Conservation (phyloP, 768 basidiomycete genomes). For the Mycena olivaceomarginata region DNA sequence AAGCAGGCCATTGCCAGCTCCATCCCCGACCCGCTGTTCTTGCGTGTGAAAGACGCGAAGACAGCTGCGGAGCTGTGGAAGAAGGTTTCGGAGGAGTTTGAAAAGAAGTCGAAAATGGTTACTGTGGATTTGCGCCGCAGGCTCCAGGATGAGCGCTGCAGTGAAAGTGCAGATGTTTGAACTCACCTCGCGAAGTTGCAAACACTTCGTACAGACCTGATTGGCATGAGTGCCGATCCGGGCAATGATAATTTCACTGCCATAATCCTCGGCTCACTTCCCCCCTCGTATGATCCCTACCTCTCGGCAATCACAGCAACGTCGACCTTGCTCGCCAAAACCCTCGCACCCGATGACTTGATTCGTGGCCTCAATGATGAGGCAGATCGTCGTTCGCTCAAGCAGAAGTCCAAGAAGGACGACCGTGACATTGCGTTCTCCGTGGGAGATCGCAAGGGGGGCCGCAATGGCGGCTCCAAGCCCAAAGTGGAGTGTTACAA, state of each 20-base stretch:
- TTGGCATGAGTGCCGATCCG: no score
- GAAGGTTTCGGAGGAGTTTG: slow-evolving; percentile 19
- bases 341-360: background rate
- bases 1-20: slow-evolving; percentile 46
- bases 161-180: slow-evolving; percentile 42
- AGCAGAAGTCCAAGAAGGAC: background rate
- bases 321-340: background rate
- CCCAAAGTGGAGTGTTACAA: slow-evolving; percentile 44
- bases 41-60: slow-evolving; percentile 36
- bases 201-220: no score
- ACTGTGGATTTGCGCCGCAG: no score
- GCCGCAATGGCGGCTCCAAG: slow-evolving; percentile 36
- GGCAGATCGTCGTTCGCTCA: no score
- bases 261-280: slow-evolving; percentile 25
- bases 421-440: background rate
- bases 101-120: no score
- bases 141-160: slow-evolving; percentile 32
- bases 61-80: slow-evolving; percentile 45
- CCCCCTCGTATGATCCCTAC: background rate
- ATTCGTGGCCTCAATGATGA: background rate
- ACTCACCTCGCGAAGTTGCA: no score
- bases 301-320: background rate
- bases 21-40: slow-evolving; percentile 47
- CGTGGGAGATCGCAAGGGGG: slow-evolving; percentile 34
- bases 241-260: no score